Conservation (phyloP, 345 rosid genomes). For the Heritiera littoralis region DNA sequence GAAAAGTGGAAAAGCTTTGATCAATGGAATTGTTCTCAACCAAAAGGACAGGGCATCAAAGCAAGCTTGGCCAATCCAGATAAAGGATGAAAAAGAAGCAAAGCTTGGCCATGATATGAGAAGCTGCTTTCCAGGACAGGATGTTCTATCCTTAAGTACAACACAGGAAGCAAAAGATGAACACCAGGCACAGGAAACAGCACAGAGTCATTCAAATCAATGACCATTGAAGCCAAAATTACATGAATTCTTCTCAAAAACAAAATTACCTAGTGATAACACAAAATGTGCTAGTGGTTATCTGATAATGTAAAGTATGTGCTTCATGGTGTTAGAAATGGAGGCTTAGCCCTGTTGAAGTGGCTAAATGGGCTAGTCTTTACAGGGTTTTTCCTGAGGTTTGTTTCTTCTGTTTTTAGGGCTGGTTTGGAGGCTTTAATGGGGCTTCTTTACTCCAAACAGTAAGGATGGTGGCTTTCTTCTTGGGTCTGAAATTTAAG, state of each 20-base stretch:
- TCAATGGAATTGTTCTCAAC: slow-evolving; percentile 28
- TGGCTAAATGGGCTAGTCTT: not conserved
- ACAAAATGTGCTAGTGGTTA: not conserved
- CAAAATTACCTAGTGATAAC: too few relatives aligned
- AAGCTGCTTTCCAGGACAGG: slow-evolving; percentile 23
- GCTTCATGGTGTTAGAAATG: not conserved
- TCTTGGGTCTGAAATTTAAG: too few relatives aligned
- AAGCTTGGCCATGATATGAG: slow-evolving; percentile 21
- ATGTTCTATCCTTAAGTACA: slow-evolving; percentile 16
- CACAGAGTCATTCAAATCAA: not conserved
- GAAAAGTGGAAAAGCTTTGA: slow-evolving; percentile 31
- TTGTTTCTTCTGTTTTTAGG: too few relatives aligned
- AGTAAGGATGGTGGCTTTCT: too few relatives aligned
- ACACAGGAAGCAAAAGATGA: not conserved
- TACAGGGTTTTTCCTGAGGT: not conserved
- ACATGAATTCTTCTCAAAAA: slow-evolving; percentile 11
- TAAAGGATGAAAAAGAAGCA: not conserved
- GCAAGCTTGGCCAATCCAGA: not conserved
- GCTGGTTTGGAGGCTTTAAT: too few relatives aligned
- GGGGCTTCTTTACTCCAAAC: too few relatives aligned
- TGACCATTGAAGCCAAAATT: slow-evolving; percentile 13
- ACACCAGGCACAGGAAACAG: not conserved
- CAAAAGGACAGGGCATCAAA: slow-evolving; percentile 27
- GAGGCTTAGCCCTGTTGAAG: not conserved
- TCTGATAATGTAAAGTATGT: slow-evolving; percentile 12